Evolutionary conservation across 495 filamentous ascomycete species (phyloP).

Genomic region (Neurospora sp.): DNA sequence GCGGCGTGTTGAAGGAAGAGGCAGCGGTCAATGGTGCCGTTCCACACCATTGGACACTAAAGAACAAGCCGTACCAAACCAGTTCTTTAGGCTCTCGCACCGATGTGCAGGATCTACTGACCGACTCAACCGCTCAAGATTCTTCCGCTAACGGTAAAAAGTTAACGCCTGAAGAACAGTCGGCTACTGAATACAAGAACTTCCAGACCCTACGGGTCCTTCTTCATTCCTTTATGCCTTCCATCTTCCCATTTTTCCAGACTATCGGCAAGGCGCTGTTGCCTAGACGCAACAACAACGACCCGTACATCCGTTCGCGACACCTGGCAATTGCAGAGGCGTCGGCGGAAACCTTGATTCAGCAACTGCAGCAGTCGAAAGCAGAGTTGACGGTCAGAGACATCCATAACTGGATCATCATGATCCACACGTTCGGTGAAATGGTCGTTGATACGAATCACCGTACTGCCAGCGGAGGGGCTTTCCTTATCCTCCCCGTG

Average conservation of each 20-base stretch:
- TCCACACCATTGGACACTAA: conserved; percentile 32
- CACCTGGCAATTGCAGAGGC: conserved; percentile 64
- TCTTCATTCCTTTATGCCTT: conserved; percentile 61
- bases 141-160: conserved; percentile 6
- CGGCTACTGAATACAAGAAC: conserved; percentile 56
- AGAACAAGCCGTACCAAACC: background rate
- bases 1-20: conserved; percentile 74
- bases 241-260: conserved; percentile 68
- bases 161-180: conserved; percentile 27
- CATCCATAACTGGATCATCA: conserved; percentile 72
- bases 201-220: conserved; percentile 65
- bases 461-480: conserved; percentile 45
- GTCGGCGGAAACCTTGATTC: conserved; percentile 60
- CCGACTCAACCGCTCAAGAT: conserved; percentile 30
- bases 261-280: conserved; percentile 69
- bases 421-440: conserved; percentile 65
- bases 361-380: conserved; percentile 40
- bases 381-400: conserved; percentile 26
- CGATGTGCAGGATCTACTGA: conserved; percentile 12
- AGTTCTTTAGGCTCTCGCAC: background rate
- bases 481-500: conserved; percentile 67
- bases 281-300: conserved; percentile 54
- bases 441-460: conserved; percentile 58
- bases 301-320: conserved; percentile 55
- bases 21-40: conserved; percentile 48